These are phyloP conservation scores for Ephemerocybe angulata DNA, from an alignment of 768 basidiomycete genomes.

Conservation along the genomic window DNA sequence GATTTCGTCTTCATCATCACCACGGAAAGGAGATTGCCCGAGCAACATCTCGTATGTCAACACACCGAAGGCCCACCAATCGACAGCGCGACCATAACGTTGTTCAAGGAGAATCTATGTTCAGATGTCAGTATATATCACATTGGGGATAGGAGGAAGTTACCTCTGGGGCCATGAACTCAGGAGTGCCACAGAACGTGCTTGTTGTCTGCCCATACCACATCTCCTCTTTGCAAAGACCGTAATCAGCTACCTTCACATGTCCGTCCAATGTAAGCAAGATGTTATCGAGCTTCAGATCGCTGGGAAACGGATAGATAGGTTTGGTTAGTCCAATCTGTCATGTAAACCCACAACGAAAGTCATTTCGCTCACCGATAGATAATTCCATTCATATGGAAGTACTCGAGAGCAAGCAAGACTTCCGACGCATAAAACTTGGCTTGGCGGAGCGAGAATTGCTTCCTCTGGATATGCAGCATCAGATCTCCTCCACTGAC, in stretches of 20 bases:
- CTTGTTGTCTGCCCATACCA: conserved; percentile 94
- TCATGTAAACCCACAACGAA: not conserved
- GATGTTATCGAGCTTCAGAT: conserved; percentile 98
- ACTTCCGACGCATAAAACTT: conserved; percentile 99
- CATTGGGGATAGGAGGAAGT: not conserved
- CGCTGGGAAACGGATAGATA: conserved; percentile 43
- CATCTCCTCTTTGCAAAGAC: conserved; percentile 99
- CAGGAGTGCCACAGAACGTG: conserved; percentile 98
- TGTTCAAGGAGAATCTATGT: conserved; percentile 95
- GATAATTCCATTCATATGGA: conserved; percentile 98
- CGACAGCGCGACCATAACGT: conserved; percentile 96
- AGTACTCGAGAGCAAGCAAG: conserved; percentile 92
- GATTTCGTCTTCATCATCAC: conserved; percentile 99
- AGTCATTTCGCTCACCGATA: conserved; percentile 64
- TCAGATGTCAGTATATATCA: conserved; percentile 7
- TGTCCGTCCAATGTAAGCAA: conserved; percentile 95
- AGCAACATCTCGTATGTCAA: conserved; percentile 98
- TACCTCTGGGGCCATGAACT: conserved; percentile 99
- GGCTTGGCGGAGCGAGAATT: conserved; percentile 97
- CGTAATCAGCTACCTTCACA: conserved; percentile 98
- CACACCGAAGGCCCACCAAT: conserved; percentile 99
- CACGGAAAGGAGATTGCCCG: conserved; percentile 98
- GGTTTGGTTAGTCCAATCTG: not conserved
- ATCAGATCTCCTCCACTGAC: conserved; percentile 98
- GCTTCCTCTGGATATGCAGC: conserved; percentile 98